Base-by-base conservation (phyloP, 805 yeast species). In the Metschnikowia chrysomelidarum region DNA sequence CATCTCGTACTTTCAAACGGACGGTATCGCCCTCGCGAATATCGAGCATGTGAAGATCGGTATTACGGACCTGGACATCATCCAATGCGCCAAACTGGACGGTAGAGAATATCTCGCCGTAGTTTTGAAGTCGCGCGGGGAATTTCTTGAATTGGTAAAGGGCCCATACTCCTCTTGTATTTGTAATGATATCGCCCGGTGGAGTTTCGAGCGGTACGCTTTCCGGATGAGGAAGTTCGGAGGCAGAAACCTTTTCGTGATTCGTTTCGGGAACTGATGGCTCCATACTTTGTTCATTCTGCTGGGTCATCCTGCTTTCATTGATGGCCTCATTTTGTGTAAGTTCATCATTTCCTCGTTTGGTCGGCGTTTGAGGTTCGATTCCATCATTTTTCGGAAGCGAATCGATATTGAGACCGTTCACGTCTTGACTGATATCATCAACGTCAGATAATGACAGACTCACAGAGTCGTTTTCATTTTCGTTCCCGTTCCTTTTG, bases 21-120 rank as follows among this genome's bases (percentile, higher is more conserved):
- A 82, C 66, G 1, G 39, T 49, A 44, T 82, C 87, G 3, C 85
- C 87, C 12, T 80, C 56, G 25, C 76, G 54, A 2, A 82, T 55
- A 50, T 76, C 84, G 15, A 81, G 56, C 3, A 75, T 64, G 42
- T 52, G 64, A 24, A 69, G 56, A 49, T 59, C 76, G 27, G 50
- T 27, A 31, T 60, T 62, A 15, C 57, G 67, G 47, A 69, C 59
- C 1, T 51, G 46, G 24, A 25, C 9, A 22, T 36, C 40, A 2
- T 22, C 25, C 25, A 19, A 17, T 31, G 69, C 76, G n/a, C 53
- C 58, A 44, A 69, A 71, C 35, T 59, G 59, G 3, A 72, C 69
- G 13, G 31, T 30, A 5, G 57, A 53, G 46, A 57, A 58, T 4
- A 39, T 42, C 3, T 62, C 66, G 10, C 46, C 41, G 1, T 53